Evolutionary conservation across 2,329 filamentous ascomycete species (phyloP).

Genomic region (Pseudonectria foliicola): DNA sequence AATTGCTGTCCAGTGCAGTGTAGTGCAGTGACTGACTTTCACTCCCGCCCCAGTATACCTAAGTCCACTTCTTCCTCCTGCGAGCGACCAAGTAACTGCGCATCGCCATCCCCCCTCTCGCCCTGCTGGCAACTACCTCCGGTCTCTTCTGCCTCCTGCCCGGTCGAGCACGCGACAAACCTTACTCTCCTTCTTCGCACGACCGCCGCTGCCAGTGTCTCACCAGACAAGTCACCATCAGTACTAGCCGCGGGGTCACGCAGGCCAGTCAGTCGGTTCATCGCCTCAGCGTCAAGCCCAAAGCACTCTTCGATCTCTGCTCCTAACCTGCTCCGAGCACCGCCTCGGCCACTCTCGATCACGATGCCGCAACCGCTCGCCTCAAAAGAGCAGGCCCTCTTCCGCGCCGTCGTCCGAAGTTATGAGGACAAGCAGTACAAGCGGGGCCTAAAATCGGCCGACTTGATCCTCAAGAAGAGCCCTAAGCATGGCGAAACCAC

Average conservation of each 20-base stretch:
- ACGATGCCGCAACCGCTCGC: constrained; percentile 66
- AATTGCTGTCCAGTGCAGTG: constrained; percentile 20
- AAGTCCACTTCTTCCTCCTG: too few species aligned
- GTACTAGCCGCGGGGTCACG: too few species aligned
- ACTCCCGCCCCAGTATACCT: too few species aligned
- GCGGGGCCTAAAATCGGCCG: constrained; percentile 83
- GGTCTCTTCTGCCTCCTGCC: too few species aligned
- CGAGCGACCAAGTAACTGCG: too few species aligned
- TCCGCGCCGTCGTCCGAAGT: constrained; percentile 87
- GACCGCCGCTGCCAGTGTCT: too few species aligned
- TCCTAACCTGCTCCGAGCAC: neutral
- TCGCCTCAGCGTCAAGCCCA: too few species aligned
- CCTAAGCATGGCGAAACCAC: constrained; percentile 96
- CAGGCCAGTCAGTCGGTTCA: neutral
- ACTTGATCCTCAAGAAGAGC: constrained; percentile 91
- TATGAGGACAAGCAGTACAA: constrained; percentile 99
- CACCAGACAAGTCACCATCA: too few species aligned
- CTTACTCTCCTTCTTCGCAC: too few species aligned
- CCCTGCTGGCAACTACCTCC: too few species aligned
- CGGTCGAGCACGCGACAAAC: too few species aligned
- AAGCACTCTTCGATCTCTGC: neutral
- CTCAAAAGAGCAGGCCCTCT: constrained; percentile 89
- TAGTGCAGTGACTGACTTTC: constrained; percentile 11
- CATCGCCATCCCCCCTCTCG: too few species aligned
- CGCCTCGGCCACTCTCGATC: constrained; percentile 1